Evolutionary conservation across 2,329 filamentous ascomycete genomes (phyloP), one percentile per base, ranked within the genome.

Genomic region (Ophiostoma perfectum): DNA sequence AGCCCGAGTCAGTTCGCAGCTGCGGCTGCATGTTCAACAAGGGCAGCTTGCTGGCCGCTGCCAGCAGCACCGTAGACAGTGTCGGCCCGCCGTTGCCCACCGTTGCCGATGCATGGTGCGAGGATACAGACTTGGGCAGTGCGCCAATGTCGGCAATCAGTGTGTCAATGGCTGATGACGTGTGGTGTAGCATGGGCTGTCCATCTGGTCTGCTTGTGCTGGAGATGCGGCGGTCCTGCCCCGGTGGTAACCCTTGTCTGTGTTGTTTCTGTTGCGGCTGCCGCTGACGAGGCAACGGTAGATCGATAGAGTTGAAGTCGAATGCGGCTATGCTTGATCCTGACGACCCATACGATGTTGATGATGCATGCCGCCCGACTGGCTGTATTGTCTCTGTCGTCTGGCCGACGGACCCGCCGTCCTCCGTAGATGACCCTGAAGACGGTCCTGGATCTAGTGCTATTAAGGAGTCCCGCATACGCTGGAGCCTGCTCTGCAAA

Each of bases 101-200:
- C 12, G 38, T 16, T 12, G 58, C 36, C 5, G 58, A 38, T 3
- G 8, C 5, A 47, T 16, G 45, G 16, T 68, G 64, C 0, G 71
- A 70, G 1, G 70, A 72, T 9, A 71, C 68, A 7, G 72, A 62
- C 16, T 73, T 72, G 14, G 73, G 73, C 16, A 74, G 70, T 1
- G 72, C 73, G 12, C 72, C 73, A 63, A 74, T 74, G 55, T 74
- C 73, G 27, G 72, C 70, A 27, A 74, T 73, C 45, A 74, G 67
- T 9, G 72, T 70, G 63, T 74, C 72, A 27, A 74, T 72, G 42
- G 68, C 67, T 12, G 70, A 70, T 5, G 63, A 6, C 41, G 62
- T 12, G 12, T 7, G 8, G 16, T 39, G 38, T 6, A n/a, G 55
- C 27, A 38, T 49, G 45, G 27, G 18, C 49, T 27, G 49, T 14